Evolutionary conservation across 176 grass and related monocot species (phyloP).

Genomic region (Secale cereale): DNA sequence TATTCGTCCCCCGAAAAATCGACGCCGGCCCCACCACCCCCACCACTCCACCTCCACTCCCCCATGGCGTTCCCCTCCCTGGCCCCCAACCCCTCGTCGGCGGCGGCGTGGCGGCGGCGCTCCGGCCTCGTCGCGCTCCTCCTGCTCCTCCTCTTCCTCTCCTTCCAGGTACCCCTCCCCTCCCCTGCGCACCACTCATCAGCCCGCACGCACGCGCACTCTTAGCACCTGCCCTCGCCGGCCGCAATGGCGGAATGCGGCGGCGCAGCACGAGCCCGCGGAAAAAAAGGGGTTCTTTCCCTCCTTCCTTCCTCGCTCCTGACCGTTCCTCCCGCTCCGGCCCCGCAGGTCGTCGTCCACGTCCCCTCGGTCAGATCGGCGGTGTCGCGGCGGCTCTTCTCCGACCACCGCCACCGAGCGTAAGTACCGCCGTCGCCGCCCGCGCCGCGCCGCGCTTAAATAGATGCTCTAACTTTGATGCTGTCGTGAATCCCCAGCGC

Average conservation of each 20-base stretch:
- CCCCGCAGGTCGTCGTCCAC: constrained; percentile 52
- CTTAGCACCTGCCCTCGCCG: neutral
- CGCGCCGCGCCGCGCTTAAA: neutral
- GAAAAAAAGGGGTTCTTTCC: neutral
- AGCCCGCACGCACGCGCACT: neutral
- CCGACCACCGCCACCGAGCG: constrained; percentile 32
- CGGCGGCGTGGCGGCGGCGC: constrained; percentile 16
- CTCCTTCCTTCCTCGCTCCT: neutral
- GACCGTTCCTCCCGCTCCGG: neutral
- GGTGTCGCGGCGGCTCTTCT: constrained; percentile 45
- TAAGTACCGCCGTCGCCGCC: constrained; percentile 26
- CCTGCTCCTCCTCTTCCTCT: constrained; percentile 35
- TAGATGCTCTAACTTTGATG: neutral
- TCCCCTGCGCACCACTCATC: neutral
- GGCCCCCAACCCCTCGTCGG: constrained; percentile 9
- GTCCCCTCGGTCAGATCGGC: constrained; percentile 48
- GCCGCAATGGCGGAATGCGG: neutral
- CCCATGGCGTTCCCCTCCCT: constrained; percentile 31
- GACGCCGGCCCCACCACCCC: neutral
- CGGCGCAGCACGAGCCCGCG: neutral
- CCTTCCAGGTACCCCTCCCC: constrained; percentile 28
- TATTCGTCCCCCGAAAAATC: neutral
- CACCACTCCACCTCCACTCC: neutral
- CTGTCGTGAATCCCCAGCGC: neutral
- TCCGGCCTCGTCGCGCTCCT: constrained; percentile 11